phyloP scores from a whole-genome alignment of 2,329 filamentous ascomycete genomes.

The Alternaria hordeiaustralica region DNA sequence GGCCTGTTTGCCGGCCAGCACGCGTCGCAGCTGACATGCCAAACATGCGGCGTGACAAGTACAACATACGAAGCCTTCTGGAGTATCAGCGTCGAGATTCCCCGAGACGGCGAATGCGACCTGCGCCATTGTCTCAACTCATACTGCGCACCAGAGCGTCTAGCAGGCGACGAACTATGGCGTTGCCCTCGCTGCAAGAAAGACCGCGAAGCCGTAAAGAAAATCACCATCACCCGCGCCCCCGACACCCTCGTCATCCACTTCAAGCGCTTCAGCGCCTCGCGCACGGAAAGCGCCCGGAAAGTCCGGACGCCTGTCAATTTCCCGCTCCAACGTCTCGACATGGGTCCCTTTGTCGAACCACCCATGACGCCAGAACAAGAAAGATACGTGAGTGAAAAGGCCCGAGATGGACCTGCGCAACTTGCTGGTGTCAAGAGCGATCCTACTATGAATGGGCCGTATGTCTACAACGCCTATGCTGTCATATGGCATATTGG shows the following conservation, averaged over 20 bases:
- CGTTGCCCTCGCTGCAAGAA: slow-evolving; percentile 77
- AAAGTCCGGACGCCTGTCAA: slow-evolving; percentile 77
- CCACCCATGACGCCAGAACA: slow-evolving; percentile 51
- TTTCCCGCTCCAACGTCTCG: slow-evolving; percentile 77
- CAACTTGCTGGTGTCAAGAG: slow-evolving; percentile 45
- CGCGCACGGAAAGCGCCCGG: slow-evolving; percentile 60
- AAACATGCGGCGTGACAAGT: slow-evolving; percentile 66
- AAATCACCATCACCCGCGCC: slow-evolving; percentile 76
- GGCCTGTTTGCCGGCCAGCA: slow-evolving; percentile 79
- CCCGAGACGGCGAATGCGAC: slow-evolving; percentile 64
- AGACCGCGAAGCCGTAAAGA: slow-evolving; percentile 70
- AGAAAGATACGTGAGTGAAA: slow-evolving; percentile 46
- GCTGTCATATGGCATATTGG: slow-evolving; percentile 82
- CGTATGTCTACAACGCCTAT: slow-evolving; percentile 84
- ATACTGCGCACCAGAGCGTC: slow-evolving; percentile 70
- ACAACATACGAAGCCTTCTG: slow-evolving; percentile 75
- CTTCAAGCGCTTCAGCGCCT: slow-evolving; percentile 73
- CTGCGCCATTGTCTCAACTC: slow-evolving; percentile 73
- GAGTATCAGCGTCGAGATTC: slow-evolving; percentile 73
- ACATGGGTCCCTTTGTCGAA: slow-evolving; percentile 67
- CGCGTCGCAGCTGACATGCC: slow-evolving; percentile 66
- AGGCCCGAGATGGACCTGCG: slow-evolving; percentile 31
- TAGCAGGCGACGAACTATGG: slow-evolving; percentile 72
- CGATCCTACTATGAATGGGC: slow-evolving; percentile 56
- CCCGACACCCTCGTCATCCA: slow-evolving; percentile 80